Conservation (phyloP, 345 rosid species). For the Eucalyptus cloeziana region DNA sequence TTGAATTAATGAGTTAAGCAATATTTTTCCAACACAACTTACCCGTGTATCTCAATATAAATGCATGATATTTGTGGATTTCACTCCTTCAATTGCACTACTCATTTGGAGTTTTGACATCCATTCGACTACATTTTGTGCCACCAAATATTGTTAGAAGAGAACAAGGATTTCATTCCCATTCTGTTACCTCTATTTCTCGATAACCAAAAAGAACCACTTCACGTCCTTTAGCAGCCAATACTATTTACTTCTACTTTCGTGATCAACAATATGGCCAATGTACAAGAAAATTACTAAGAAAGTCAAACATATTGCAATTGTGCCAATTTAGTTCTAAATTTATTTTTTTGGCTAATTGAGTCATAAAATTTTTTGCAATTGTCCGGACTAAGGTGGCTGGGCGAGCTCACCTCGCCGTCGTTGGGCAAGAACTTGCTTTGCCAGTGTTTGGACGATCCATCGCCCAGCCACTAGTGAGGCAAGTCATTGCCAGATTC, state of each 20-base stretch:
- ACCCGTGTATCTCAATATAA: neutral
- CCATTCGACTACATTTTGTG: neutral
- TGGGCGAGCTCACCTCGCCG: too few relatives aligned
- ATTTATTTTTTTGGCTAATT: too few relatives aligned
- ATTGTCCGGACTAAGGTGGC: too few relatives aligned
- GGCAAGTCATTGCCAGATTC: too few relatives aligned
- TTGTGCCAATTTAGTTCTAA: too few relatives aligned
- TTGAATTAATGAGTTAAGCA: rapidly evolving
- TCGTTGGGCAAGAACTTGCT: too few relatives aligned
- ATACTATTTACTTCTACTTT: neutral
- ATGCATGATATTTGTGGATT: neutral
- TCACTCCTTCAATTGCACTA: neutral
- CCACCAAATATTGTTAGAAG: neutral
- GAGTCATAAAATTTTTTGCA: too few relatives aligned
- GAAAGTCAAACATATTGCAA: too few relatives aligned
- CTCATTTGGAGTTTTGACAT: neutral
- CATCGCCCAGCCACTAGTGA: too few relatives aligned
- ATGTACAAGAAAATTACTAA: neutral
- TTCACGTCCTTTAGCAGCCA: neutral
- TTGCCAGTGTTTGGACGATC: too few relatives aligned
- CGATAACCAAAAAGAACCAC: neutral
- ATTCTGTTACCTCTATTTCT: neutral
- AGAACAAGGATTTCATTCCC: neutral
- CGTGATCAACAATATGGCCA: neutral
- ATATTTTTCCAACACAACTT: neutral